Conservation (phyloP, 2,329 filamentous ascomycete species). For the Diaporthe ilicicola region DNA sequence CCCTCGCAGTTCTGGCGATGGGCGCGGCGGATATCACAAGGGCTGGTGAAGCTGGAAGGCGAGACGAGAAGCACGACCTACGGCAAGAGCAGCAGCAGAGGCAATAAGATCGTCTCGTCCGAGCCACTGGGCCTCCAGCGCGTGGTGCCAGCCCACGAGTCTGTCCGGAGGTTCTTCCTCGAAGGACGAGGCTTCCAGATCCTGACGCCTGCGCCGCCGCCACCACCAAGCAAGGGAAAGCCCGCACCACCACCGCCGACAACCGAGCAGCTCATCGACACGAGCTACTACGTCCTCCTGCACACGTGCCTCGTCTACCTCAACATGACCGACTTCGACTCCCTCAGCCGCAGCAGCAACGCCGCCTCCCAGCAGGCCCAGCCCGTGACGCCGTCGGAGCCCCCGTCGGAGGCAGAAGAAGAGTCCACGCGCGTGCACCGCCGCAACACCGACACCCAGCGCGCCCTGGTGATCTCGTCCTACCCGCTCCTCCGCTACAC, state of each 20-base stretch:
- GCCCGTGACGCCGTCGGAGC: neutral
- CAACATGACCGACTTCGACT: conserved; percentile 45
- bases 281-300: conserved; percentile 42
- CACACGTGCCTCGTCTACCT: conserved; percentile 44
- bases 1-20: conserved; percentile 28
- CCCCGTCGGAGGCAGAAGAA: neutral
- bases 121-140: conserved; percentile 41
- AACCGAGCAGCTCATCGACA: conserved; percentile 39
- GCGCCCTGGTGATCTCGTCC: conserved; percentile 40
- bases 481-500: conserved; percentile 46
- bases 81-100: neutral
- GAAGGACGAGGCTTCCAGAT: conserved; percentile 43
- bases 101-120: conserved; percentile 14
- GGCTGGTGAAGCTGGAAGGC: conserved; percentile 21
- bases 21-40: conserved; percentile 23
- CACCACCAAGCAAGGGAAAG: neutral
- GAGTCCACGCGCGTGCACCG: conserved; percentile 25
- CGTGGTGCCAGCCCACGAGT: conserved; percentile 43
- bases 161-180: conserved; percentile 45
- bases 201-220: conserved; percentile 30
- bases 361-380: neutral
- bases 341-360: conserved; percentile 36
- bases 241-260: neutral
- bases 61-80: neutral
- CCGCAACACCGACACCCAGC: conserved; percentile 37